These are phyloP conservation scores for Aspergillus floridensis DNA, from an alignment of 2,329 filamentous ascomycete species.

Conservation along the genomic window DNA sequence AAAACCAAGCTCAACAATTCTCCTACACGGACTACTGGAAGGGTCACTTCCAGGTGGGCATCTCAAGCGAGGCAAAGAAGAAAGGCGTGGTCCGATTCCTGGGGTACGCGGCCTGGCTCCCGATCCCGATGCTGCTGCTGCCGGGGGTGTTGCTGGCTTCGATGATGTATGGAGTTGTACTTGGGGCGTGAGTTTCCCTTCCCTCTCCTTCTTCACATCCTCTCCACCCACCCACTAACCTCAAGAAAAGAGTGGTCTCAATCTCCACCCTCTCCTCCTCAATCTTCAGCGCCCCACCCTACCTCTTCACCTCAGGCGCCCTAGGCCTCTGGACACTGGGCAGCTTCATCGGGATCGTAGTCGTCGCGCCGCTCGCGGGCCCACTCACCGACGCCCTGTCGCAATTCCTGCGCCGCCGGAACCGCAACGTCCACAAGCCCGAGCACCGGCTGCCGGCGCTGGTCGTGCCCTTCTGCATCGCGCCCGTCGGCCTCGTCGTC, in stretches of 20 bases:
- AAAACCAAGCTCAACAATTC: neutral
- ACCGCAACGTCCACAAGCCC: conserved; percentile 37
- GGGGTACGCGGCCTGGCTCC: conserved; percentile 21
- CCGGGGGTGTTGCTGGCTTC: conserved; percentile 26
- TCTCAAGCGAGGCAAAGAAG: conserved; percentile 22
- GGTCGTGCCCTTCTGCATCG: conserved; percentile 37
- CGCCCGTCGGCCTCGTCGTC: conserved; percentile 34
- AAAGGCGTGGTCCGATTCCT: conserved; percentile 18
- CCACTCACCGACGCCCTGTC: conserved; percentile 43
- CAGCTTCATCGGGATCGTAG: conserved; percentile 40
- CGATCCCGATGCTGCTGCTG: conserved; percentile 24
- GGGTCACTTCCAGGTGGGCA: conserved; percentile 25
- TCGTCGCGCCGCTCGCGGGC: conserved; percentile 40
- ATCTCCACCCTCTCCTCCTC: conserved; percentile 29
- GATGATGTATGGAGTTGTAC: conserved; percentile 27
- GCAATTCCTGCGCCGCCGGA: conserved; percentile 32
- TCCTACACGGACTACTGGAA: conserved; percentile 28
- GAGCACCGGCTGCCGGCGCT: conserved; percentile 42
- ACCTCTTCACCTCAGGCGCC: conserved; percentile 28
- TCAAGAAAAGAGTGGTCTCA: conserved; percentile 18
- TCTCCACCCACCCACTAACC: neutral
- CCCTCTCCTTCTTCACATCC: neutral
- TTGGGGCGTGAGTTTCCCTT: conserved; percentile 24
- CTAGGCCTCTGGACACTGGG: conserved; percentile 30
- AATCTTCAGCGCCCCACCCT: conserved; percentile 32